Base-by-base conservation (phyloP, 495 filamentous ascomycete species). In the Aspergillus nanangensis region DNA sequence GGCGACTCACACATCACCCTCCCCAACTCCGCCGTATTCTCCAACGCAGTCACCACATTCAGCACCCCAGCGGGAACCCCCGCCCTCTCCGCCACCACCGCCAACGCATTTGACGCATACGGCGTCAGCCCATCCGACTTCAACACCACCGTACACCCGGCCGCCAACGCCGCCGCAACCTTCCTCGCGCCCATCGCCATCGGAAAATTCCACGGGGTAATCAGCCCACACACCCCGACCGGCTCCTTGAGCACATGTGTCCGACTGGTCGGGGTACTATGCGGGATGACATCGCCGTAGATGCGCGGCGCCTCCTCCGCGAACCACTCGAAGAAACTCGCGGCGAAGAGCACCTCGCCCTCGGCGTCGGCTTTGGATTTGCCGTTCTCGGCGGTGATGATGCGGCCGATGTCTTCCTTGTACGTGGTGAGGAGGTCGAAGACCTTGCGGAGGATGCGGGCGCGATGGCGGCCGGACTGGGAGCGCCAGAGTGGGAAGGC, bases 131-230 rank as follows among this genome's bases (percentile, higher is more conserved):
- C 71, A 22, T 71, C 69, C 8, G 74, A 69, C 47, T 78, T 78
- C 35, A 70, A 55, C 1, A 78, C 71, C 1, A 74, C 62, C 4
- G 72, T 75, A 56, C 74, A 77, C 38, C 75, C 74, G 10, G 74
- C 72, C 13, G 72, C 75, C n/a, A 77, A 56, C 13, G 75, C 75
- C 3, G 75, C 66, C 14, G 77, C 88, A 38, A 89, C 75, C 59
- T 94, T 92, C n/a, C 88, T 70, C 1, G 87, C 87, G 49, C 88
- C 81, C 88, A 92, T 93, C 10, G 88, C 87, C 13, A 81, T 78
- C 2, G 87, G 88, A 57, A 90, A 92, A 59, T 93, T 93, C 88
- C 88, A 94, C 13, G 62, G 62, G 10, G 53, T 56, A 27, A 63
- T 66, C 19, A 61, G 22, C 4, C 66, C 64, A 33, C 57, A 63